Percentiles rank a stretch among this genome's conserved stretches.
These are phyloP conservation scores for Pseudocercospora musae DNA, from an alignment of 2,329 filamentous ascomycete species.

Conservation along the genomic window DNA sequence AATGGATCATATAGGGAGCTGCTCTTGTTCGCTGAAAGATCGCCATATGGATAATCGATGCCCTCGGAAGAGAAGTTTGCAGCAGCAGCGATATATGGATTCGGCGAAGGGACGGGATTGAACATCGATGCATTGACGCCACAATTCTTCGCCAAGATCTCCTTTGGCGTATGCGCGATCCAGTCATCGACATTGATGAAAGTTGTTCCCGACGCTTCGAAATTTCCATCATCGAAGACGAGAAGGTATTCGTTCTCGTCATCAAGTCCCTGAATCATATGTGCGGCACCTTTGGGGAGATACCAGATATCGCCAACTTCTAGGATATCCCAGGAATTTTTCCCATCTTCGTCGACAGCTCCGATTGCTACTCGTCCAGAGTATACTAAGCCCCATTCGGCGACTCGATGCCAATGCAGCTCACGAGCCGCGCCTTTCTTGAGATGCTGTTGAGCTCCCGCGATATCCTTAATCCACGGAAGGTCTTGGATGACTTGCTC, in stretches of 20 bases:
- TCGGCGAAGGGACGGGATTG: conserved; percentile 53
- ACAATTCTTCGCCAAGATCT: conserved; percentile 66
- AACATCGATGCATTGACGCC: conserved; percentile 57
- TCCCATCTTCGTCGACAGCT: conserved; percentile 52
- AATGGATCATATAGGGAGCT: conserved; percentile 54
- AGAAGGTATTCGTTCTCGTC: conserved; percentile 65
- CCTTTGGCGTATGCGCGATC: conserved; percentile 63
- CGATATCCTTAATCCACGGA: conserved; percentile 62
- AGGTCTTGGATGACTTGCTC: conserved; percentile 66
- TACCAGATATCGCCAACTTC: conserved; percentile 34
- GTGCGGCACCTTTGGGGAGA: conserved; percentile 51
- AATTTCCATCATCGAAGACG: conserved; percentile 45
- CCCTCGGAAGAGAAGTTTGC: conserved; percentile 53
- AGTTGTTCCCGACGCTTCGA: conserved; percentile 58
- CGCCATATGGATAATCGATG: conserved; percentile 48
- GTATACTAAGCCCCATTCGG: conserved; percentile 53
- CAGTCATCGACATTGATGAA: conserved; percentile 67
- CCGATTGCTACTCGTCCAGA: conserved; percentile 53
- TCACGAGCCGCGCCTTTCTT: conserved; percentile 64
- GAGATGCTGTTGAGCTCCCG: conserved; percentile 66
- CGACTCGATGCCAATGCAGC: conserved; percentile 60
- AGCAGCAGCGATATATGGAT: conserved; percentile 57
- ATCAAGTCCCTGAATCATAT: conserved; percentile 62
- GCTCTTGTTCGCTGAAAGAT: conserved; percentile 49
- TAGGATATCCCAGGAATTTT: conserved; percentile 49